These are phyloP conservation scores for Tetragonia tetragonoides DNA, from an alignment of 148 eudicot genomes.

Conservation along the genomic window DNA sequence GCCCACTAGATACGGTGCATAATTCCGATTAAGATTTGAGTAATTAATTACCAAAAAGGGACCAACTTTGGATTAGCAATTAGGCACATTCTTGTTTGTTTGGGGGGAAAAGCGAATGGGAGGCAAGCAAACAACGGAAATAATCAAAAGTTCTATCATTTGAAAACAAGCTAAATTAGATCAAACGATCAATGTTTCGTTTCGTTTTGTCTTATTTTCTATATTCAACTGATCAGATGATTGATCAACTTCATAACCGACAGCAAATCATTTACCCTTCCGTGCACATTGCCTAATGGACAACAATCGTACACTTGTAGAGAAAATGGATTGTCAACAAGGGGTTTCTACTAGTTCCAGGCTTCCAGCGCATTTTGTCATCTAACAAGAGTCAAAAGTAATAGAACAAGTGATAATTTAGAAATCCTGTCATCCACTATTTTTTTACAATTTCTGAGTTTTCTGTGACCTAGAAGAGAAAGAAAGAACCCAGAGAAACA, in stretches of 20 bases:
- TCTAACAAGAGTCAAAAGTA: no score
- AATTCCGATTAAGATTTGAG: not conserved
- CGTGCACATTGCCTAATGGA: not conserved
- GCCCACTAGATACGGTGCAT: not conserved
- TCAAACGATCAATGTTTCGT: no score
- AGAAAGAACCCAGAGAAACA: not conserved
- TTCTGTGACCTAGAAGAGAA: not conserved
- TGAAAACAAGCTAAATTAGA: not conserved
- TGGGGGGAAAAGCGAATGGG: no score
- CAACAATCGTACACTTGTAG: not conserved
- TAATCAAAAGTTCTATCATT: not conserved
- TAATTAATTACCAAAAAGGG: no score
- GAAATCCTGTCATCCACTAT: no score
- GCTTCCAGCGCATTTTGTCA: no score
- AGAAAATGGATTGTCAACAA: not conserved
- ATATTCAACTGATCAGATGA: not conserved
- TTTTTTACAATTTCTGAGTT: not conserved
- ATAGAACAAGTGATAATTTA: no score
- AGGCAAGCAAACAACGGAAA: no score
- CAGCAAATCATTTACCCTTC: not conserved
- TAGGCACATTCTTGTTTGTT: no score
- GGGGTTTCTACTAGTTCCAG: not conserved
- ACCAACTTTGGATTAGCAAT: no score
- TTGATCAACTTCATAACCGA: not conserved
- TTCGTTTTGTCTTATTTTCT: no score